Evolutionary conservation across 352 stramenopile genomes (phyloP).

Genomic region (Discostella stelligera): DNA sequence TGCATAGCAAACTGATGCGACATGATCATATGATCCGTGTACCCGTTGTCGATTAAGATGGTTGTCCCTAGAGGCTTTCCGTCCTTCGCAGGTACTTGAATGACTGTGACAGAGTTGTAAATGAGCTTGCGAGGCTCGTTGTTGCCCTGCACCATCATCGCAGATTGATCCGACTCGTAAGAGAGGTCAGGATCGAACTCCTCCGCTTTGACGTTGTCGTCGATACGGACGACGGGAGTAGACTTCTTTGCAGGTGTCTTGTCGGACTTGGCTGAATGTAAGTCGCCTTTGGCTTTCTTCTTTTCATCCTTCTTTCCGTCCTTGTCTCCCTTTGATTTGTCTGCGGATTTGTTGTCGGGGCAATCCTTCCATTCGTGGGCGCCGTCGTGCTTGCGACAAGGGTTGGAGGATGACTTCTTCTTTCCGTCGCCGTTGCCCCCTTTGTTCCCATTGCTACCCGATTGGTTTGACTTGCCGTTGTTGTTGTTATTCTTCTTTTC

Average conservation of each 20-base stretch:
- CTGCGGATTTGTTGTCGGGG: conserved; percentile 2
- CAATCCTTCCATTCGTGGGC: conserved; percentile 13
- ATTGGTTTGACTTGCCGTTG: background rate
- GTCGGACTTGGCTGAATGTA: background rate
- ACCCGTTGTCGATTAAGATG: conserved; percentile 12
- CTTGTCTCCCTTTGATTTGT: background rate
- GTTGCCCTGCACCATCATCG: background rate
- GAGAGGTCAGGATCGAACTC: background rate
- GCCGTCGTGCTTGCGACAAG: conserved; percentile 10
- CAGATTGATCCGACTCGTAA: background rate
- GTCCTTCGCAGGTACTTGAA: background rate
- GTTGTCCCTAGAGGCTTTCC: background rate
- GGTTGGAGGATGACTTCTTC: conserved; percentile 1
- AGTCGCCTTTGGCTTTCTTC: background rate
- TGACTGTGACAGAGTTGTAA: background rate
- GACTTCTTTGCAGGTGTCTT: background rate
- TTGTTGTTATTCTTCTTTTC: conserved; percentile 7
- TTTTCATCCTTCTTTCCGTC: background rate
- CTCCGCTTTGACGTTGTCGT: background rate
- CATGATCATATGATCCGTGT: background rate
- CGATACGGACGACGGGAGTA: background rate
- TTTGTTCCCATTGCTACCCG: background rate
- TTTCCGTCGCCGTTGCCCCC: background rate
- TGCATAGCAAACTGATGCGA: background rate
- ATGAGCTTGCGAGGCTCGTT: background rate